These are phyloP conservation scores for Vanrija pseudolonga DNA, from an alignment of 1,284 basidiomycete species.

Conservation along the genomic window DNA sequence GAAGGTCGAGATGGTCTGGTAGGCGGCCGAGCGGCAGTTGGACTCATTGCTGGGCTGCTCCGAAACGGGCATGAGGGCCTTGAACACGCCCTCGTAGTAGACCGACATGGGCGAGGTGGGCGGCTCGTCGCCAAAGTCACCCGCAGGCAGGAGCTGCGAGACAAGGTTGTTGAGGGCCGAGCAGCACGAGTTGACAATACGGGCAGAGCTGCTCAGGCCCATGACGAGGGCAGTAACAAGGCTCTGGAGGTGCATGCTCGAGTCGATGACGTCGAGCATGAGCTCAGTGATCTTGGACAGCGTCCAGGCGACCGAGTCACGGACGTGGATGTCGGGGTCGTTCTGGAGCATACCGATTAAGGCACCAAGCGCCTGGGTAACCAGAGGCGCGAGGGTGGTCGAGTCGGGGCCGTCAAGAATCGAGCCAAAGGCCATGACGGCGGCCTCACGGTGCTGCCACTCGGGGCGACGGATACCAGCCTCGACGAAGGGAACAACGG, in stretches of 20 bases:
- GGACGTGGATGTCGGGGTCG: conserved; percentile 80
- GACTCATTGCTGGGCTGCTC: conserved; percentile 80
- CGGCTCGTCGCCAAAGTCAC: conserved; percentile 54
- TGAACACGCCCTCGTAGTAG: conserved; percentile 83
- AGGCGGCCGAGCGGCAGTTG: conserved; percentile 92
- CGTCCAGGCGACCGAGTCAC: conserved; percentile 98
- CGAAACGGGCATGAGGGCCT: conserved; percentile 75
- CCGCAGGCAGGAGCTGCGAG: conserved; percentile 66
- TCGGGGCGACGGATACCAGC: conserved; percentile 80
- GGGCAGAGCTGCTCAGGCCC: conserved; percentile 70
- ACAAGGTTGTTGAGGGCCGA: conserved; percentile 96
- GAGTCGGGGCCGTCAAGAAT: conserved; percentile 96
- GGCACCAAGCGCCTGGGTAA: conserved; percentile 88
- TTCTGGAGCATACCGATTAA: conserved; percentile 89
- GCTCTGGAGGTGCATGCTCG: conserved; percentile 80
- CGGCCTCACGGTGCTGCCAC: conserved; percentile 95
- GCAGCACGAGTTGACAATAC: conserved; percentile 91
- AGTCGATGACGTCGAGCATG: conserved; percentile 80
- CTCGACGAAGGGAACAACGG: conserved; percentile 97
- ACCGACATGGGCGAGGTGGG: conserved; percentile 66
- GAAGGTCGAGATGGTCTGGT: conserved; percentile 88
- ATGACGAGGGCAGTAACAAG: conserved; percentile 78
- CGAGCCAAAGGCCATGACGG: conserved; percentile 96
- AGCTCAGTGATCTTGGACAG: conserved; percentile 92
- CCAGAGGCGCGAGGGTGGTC: conserved; percentile 70